Percentiles rank a stretch among this genome's conserved stretches.
Evolutionary conservation across 495 filamentous ascomycete species (phyloP).

Genomic region (Podospora tetraspora): DNA sequence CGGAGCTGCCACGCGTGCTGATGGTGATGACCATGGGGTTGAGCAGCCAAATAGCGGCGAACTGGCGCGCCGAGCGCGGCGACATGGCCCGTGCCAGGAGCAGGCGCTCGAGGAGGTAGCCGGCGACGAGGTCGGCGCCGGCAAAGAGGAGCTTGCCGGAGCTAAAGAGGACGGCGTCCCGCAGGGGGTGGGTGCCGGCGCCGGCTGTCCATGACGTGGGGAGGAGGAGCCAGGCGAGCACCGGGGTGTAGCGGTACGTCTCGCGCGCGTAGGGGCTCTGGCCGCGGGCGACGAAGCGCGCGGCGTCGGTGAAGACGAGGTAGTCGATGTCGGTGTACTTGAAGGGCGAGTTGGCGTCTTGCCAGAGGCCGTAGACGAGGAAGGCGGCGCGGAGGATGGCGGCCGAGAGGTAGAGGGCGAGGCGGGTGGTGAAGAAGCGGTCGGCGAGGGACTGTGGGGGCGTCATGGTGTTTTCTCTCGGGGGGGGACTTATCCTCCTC

Average conservation of each 20-base stretch:
- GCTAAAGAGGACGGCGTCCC: slow-evolving; percentile 58
- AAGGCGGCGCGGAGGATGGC: slow-evolving; percentile 62
- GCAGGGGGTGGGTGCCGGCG: slow-evolving; percentile 6
- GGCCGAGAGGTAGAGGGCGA: slow-evolving; percentile 61
- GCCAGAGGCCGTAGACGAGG: slow-evolving; percentile 80
- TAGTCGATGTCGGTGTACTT: slow-evolving; percentile 99
- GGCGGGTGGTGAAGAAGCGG: slow-evolving; percentile 35
- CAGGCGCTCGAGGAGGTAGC: slow-evolving; percentile 64
- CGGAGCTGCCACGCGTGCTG: slow-evolving; percentile 87
- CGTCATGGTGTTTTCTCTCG: background rate
- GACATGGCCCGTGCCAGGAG: slow-evolving; percentile 20
- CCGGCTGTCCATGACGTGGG: slow-evolving; percentile 62
- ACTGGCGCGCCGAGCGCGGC: slow-evolving; percentile 52
- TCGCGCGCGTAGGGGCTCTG: slow-evolving; percentile 77
- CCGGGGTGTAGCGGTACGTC: slow-evolving; percentile 94
- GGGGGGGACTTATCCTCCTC: background rate
- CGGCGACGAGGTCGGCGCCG: slow-evolving; percentile 72
- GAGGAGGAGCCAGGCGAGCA: slow-evolving; percentile 82
- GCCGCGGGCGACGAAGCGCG: slow-evolving; percentile 61
- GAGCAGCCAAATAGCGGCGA: slow-evolving; percentile 81
- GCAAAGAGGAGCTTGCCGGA: slow-evolving; percentile 90
- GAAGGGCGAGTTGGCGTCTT: slow-evolving; percentile 82
- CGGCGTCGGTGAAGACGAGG: slow-evolving; percentile 95
- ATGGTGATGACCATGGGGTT: slow-evolving; percentile 99
- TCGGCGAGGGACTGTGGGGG: slow-evolving; percentile 12